Conservation (phyloP, 306 rosid genomes). For the Parietaria judaica region DNA sequence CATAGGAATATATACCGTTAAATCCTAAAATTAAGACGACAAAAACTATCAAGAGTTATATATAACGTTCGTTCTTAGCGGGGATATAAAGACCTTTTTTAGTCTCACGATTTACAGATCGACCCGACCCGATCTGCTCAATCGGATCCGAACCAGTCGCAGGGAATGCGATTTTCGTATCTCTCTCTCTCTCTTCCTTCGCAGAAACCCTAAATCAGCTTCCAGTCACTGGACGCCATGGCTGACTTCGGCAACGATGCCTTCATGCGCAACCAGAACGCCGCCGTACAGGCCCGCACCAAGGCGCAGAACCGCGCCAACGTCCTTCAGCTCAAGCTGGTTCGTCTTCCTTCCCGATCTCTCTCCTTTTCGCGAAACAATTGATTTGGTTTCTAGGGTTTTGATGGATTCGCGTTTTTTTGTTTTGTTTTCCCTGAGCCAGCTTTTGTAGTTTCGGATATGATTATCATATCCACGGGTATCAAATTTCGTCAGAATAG, state of each 20-base stretch:
- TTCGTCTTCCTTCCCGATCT: constrained; percentile 15
- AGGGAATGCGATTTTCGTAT: constrained; percentile 2
- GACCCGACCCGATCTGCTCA: constrained; percentile 14
- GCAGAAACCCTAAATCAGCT: constrained; percentile 11
- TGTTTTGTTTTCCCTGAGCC: not conserved
- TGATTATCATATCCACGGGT: too few species aligned
- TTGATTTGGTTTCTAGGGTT: not conserved
- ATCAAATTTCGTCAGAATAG: too few species aligned
- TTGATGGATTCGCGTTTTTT: not conserved
- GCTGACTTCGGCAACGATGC: constrained; percentile 66
- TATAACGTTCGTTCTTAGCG: too few species aligned
- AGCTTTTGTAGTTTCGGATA: not conserved
- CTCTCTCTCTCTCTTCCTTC: constrained; percentile 8
- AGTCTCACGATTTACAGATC: too few species aligned
- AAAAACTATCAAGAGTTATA: too few species aligned
- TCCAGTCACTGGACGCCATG: constrained; percentile 43
- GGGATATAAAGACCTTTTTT: too few species aligned
- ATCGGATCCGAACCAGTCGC: constrained; percentile 22
- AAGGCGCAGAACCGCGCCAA: constrained; percentile 95
- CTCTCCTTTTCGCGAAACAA: not conserved
- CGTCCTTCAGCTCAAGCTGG: constrained; percentile 97
- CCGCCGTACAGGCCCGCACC: constrained; percentile 98
- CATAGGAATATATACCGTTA: too few species aligned
- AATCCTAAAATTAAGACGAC: too few species aligned
- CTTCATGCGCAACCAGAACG: constrained; percentile 89